Percentiles rank a stretch among this genome's conserved stretches.
These are phyloP conservation scores for Yamadazyma pseudoaaseri DNA, from an alignment of 1,139 yeast genomes.

Conservation along the genomic window DNA sequence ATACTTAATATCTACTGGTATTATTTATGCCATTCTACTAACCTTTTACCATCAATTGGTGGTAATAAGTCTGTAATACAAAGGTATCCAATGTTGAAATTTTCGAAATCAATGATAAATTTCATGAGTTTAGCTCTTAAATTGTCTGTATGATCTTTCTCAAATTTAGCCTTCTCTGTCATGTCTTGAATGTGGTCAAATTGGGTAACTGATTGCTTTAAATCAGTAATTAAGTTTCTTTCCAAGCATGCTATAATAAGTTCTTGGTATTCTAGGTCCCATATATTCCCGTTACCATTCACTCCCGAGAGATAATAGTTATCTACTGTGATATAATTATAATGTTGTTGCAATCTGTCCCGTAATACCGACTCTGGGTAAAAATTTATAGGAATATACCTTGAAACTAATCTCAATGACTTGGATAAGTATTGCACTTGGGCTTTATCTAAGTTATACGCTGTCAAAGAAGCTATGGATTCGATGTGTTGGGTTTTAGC, in stretches of 20 bases:
- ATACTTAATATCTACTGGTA: no score
- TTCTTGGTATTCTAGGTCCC: conserved; percentile 45
- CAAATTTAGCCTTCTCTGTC: conserved; percentile 12
- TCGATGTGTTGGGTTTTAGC: conserved; percentile 11
- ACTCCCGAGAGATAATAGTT: conserved; percentile 46
- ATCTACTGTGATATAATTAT: conserved; percentile 49
- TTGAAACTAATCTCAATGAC: conserved; percentile 37
- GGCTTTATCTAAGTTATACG: conserved; percentile 38
- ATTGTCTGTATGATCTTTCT: conserved; percentile 15
- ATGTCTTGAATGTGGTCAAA: conserved; percentile 14
- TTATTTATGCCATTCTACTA: conserved; percentile 1
- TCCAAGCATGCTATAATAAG: conserved; percentile 47
- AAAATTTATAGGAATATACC: conserved; percentile 34
- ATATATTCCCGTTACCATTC: conserved; percentile 45
- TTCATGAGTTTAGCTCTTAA: conserved; percentile 27
- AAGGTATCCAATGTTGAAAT: conserved; percentile 37
- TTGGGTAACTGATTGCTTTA: conserved; percentile 18
- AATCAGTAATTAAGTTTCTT: conserved; percentile 41
- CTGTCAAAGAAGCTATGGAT: conserved; percentile 34
- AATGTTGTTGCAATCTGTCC: conserved; percentile 35
- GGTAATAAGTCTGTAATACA: not conserved
- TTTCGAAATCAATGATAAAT: conserved; percentile 34
- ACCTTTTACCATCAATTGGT: conserved; percentile 1
- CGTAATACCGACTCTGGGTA: conserved; percentile 42
- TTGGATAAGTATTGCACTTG: conserved; percentile 35